A percentile compares a stretch with the other conserved stretches of the same genome.
phyloP scores from a whole-genome alignment of 768 basidiomycete species.

The Rossbeevera mucosa region DNA sequence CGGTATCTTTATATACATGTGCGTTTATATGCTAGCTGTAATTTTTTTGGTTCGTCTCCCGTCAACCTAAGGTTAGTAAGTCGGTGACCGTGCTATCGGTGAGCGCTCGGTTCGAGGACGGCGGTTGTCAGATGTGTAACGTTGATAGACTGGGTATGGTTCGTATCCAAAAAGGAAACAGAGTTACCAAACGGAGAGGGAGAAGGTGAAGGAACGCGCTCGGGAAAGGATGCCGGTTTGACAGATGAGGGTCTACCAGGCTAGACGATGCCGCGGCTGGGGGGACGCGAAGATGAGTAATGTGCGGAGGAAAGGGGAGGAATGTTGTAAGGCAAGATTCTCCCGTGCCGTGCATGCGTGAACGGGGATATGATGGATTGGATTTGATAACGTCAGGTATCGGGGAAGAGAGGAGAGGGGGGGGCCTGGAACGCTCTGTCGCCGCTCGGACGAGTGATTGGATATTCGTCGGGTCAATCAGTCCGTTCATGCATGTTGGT shows the following conservation, averaged over 20 bases:
- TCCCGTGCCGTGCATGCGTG: not conserved
- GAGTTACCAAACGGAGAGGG: not conserved
- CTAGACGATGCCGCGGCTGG: constrained; percentile 1
- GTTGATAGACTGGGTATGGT: not conserved
- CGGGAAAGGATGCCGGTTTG: not conserved
- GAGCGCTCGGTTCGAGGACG: not conserved
- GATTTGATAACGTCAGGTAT: not conserved
- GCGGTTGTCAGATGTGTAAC: constrained; percentile 2
- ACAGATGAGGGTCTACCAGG: not conserved
- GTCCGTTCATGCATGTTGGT: not conserved
- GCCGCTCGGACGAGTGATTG: not conserved
- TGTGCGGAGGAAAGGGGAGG: not conserved
- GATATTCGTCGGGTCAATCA: not conserved
- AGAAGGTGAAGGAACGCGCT: not conserved
- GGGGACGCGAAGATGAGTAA: constrained; percentile 1
- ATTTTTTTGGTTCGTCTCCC: not conserved
- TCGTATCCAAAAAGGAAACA: not conserved
- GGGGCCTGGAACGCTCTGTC: not conserved
- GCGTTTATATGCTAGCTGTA: constrained; percentile 9
- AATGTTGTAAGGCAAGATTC: not conserved
- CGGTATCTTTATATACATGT: constrained; percentile 1
- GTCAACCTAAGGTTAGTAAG: not conserved
- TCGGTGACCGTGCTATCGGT: not conserved
- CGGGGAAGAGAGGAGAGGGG: not conserved
- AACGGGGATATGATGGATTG: not conserved